Evolutionary conservation across 2,329 filamentous ascomycete genomes (phyloP), one percentile per base, ranked within the genome.

Genomic region (Cladophialophora carrionii): DNA sequence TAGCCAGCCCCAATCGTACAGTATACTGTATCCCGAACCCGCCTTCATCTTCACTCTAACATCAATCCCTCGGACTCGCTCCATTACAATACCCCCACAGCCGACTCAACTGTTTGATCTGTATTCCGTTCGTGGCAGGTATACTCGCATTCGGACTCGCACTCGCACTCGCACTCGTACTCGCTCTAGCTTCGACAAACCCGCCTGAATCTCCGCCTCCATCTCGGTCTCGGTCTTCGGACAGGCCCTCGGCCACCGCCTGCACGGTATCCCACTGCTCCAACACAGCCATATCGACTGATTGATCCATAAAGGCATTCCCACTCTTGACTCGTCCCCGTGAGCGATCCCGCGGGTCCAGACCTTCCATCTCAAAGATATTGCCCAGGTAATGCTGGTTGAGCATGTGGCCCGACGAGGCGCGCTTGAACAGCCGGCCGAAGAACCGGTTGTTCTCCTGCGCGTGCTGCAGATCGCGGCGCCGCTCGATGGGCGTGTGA

Each of bases 401-500:
- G 63, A 82, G 72, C 65, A 78, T 69, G 67, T 82, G 80, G 5
- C 80, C 80, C 0, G 73, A 73, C 1, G 75, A 76, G 55, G 74
- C 73, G 3, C 78, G 76, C 24, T 80, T 75, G 62, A 85, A 84
- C 0, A 85, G 72, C 10, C 77, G 77, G 0, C 83, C 83, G 64
- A 80, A 76, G 68, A 81, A 85, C 14, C 79, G 76, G 65, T 82
- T 84, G 74, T 26, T 46, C 41, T 61, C 52, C 78, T 76, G 22
- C 12, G 12, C 22, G 12, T 34, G 52, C 17, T 34, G 24, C 12
- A 31, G 26, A 6, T 54, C 22, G 4, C 26, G 22, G 26, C 17
- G 26, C 20, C 52, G 8, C 34, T 62, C 62, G 59, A 63, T 53
- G 22, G 62, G 65, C 43, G 63, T 65, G 26, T 49, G 49, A n/a